These are phyloP conservation scores for Metarhizium anisopliae DNA, from an alignment of 2,329 filamentous ascomycete genomes.

Conservation along the genomic window DNA sequence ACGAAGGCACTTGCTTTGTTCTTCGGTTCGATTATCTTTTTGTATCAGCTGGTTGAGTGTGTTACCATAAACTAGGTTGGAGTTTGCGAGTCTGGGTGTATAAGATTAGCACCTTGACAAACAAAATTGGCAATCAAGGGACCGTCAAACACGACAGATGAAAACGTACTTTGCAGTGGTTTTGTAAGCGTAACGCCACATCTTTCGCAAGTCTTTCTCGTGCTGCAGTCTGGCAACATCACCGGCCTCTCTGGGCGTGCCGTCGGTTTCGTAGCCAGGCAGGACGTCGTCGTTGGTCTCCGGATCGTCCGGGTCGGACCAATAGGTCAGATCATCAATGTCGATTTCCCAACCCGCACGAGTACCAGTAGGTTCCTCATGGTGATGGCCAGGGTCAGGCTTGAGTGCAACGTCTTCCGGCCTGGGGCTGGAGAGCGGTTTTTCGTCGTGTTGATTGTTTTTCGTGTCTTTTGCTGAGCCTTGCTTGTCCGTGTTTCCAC, in stretches of 20 bases:
- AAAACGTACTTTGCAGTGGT: conserved; percentile 27
- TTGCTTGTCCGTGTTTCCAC: conserved; percentile 5
- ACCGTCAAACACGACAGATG: background rate
- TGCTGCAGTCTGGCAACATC: conserved; percentile 25
- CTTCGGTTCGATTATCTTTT: conserved; percentile 26
- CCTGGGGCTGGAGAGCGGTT: background rate
- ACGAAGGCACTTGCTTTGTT: conserved; percentile 20
- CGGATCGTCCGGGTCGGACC: conserved; percentile 25
- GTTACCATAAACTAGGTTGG: conserved; percentile 47
- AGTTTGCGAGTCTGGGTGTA: conserved; percentile 28
- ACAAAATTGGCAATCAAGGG: conserved; percentile 7
- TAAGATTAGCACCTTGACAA: background rate
- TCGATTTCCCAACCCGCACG: conserved; percentile 23
- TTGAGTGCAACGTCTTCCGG: background rate
- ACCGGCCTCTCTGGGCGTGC: conserved; percentile 22
- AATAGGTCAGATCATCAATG: conserved; percentile 25
- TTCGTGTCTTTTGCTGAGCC: background rate
- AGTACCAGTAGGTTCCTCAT: conserved; percentile 11
- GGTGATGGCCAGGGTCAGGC: conserved; percentile 5
- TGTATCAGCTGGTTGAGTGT: conserved; percentile 39
- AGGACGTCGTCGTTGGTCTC: conserved; percentile 26
- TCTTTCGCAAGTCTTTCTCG: conserved; percentile 34
- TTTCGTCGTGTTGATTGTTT: background rate
- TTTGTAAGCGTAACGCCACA: conserved; percentile 31
- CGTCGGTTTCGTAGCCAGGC: conserved; percentile 28